Conservation (phyloP, 2,329 filamentous ascomycete species). For the Colletotrichum graminicola region DNA sequence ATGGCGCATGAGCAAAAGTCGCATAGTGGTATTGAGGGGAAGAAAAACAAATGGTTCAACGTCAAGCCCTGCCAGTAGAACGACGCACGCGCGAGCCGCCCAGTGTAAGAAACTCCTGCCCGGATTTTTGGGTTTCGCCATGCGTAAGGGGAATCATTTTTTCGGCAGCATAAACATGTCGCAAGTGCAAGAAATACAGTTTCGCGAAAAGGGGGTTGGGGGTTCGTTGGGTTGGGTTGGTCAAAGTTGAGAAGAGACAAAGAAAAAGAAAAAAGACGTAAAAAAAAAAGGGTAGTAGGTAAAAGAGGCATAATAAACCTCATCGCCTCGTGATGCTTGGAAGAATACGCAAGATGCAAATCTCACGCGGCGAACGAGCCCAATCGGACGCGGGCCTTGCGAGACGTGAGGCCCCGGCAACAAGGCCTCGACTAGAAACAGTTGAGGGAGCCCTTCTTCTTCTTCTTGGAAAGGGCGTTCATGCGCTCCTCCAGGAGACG, state of each 20-base stretch:
- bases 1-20: conserved; percentile 19
- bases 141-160: conserved; percentile 41
- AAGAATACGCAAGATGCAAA: background rate
- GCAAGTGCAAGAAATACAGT: conserved; percentile 31
- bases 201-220: conserved; percentile 36
- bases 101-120: conserved; percentile 40
- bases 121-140: conserved; percentile 38
- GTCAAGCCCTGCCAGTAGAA: conserved; percentile 19
- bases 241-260: conserved; percentile 23
- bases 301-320: background rate
- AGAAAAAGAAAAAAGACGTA: conserved; percentile 2
- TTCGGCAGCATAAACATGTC: conserved; percentile 38
- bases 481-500: conserved; percentile 95
- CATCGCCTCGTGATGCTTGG: conserved; percentile 8
- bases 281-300: background rate
- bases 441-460: conserved; percentile 95
- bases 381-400: conserved; percentile 31
- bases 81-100: conserved; percentile 36
- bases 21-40: conserved; percentile 35
- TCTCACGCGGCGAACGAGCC: conserved; percentile 45
- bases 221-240: conserved; percentile 19
- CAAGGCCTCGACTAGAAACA: conserved; percentile 79
- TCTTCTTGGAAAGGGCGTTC: conserved; percentile 90
- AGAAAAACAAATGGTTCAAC: conserved; percentile 2
- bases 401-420: conserved; percentile 24